A percentile compares a stretch with the other conserved stretches of the same genome.
Evolutionary conservation across 2,329 filamentous ascomycete species (phyloP).

Genomic region (Paecilomyces dactylethromorphus): DNA sequence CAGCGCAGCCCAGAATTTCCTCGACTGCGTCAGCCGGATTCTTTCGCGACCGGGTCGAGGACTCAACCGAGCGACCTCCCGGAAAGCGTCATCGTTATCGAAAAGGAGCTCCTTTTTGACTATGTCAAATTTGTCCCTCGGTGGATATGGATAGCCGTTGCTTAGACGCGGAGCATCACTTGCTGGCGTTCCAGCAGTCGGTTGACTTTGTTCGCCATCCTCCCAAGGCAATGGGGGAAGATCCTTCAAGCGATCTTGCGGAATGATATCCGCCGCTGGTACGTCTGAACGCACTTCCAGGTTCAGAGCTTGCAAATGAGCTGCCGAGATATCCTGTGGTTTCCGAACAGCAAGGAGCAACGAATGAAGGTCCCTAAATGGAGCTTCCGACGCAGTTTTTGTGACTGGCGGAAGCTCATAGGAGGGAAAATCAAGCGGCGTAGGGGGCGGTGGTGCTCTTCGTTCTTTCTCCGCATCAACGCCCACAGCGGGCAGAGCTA

Average conservation of each 20-base stretch:
- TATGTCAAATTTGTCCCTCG: slow-evolving; percentile 42
- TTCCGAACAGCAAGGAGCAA: slow-evolving; percentile 38
- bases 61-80: slow-evolving; percentile 45
- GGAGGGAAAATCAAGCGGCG: slow-evolving; percentile 46
- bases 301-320: slow-evolving; percentile 36
- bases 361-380: slow-evolving; percentile 34
- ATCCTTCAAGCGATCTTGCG: slow-evolving; percentile 23
- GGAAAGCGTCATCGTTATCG: slow-evolving; percentile 52
- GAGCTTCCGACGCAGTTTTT: slow-evolving; percentile 25
- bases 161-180: slow-evolving; percentile 28
- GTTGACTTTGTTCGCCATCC: background rate
- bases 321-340: slow-evolving; percentile 33
- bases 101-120: slow-evolving; percentile 46
- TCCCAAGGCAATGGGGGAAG: slow-evolving; percentile 35
- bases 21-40: slow-evolving; percentile 48
- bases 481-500: slow-evolving; percentile 24
- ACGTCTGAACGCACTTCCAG: slow-evolving; percentile 32
- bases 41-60: slow-evolving; percentile 39
- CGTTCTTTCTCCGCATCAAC: slow-evolving; percentile 37
- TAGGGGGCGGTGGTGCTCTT: slow-evolving; percentile 43
- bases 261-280: slow-evolving; percentile 28
- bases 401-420: slow-evolving; percentile 34
- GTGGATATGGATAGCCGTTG: slow-evolving; percentile 44
- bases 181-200: slow-evolving; percentile 6
- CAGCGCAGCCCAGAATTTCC: slow-evolving; percentile 55